Base-by-base conservation (phyloP, 768 basidiomycete genomes). In the Rhodotorula paludigena region DNA sequence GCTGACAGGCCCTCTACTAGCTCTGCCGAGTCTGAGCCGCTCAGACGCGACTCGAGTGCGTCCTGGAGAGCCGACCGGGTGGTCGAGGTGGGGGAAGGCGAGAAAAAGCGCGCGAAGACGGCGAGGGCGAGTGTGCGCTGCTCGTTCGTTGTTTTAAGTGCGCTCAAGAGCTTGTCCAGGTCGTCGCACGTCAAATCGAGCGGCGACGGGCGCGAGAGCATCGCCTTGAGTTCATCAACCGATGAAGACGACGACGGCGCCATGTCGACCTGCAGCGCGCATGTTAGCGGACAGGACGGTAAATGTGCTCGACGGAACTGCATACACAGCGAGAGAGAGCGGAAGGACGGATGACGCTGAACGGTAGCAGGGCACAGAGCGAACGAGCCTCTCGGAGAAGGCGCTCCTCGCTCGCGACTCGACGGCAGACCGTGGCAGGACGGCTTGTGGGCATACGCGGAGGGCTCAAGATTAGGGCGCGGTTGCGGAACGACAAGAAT, bases 1-100 rank as follows among this genome's bases (percentile, higher is more conserved):
- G 90, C 87, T 2, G 85, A 82, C 45, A 88, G 78, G 18, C 85
- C 86, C 21, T 80, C 78, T 25, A 87, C 78, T 35, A 85, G 77
- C 42, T 81, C 80, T 18, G 51, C 23, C 21, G 74, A 64, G 76
- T 88, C 85, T 28, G 84, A 72, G 16, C 67, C 68, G 15, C 59
- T 14, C 15, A 75, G 61, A 21, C 32, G 57, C 9, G 38, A 16
- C 30, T 52, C 35, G 33, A 65, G 28, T 7, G 42, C 5, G 36
- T 35, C 10, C 8, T 44, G 39, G 12, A 67, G 41, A 21, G 49
- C 6, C 28, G 51, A 23, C n/a, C 28, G 57, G 28, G 64, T 59
- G 3, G 57, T 20, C 21, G 49, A 32, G 35, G 64, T 41, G 57
- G 57, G 64, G 41, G 49, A 35, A 3, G 57, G 51, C 0, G 45